A percentile compares a stretch with the other conserved stretches of the same genome.
Evolutionary conservation across 306 rosid genomes (phyloP).

Genomic region (Prinsepia uniflora): DNA sequence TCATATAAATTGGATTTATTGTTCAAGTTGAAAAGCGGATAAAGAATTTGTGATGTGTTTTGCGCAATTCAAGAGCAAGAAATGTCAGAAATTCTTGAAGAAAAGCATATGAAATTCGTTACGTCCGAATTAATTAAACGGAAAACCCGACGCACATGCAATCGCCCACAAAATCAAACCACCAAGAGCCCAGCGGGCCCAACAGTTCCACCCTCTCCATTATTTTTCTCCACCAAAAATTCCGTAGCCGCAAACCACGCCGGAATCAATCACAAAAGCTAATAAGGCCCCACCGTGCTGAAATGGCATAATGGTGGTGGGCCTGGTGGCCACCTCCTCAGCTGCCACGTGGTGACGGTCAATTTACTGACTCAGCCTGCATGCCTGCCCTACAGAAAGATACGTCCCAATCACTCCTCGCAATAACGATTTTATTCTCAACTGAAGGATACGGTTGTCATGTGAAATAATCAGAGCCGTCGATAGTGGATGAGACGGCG

Average conservation of each 20-base stretch:
- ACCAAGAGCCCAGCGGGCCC: conserved; percentile 38
- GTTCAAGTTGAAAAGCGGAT: neutral
- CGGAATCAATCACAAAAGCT: conserved; percentile 24
- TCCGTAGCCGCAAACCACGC: conserved; percentile 44
- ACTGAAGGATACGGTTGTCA: conserved; percentile 20
- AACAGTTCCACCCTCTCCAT: neutral
- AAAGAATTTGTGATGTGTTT: neutral
- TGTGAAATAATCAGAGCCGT: conserved; percentile 11
- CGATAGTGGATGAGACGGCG: conserved; percentile 5
- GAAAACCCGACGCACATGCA: conserved; percentile 45
- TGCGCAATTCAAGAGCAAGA: conserved; percentile 16
- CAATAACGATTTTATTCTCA: conserved; percentile 22
- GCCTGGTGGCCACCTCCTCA: neutral
- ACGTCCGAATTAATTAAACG: conserved; percentile 4
- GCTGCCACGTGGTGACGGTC: conserved; percentile 11
- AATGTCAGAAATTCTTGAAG: conserved; percentile 10
- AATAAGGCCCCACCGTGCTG: conserved; percentile 18
- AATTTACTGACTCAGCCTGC: conserved; percentile 18
- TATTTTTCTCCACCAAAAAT: conserved; percentile 3
- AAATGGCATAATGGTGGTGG: conserved; percentile 42
- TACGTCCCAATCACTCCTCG: conserved; percentile 16
- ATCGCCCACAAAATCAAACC: conserved; percentile 52
- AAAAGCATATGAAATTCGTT: conserved; percentile 1
- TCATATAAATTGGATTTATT: neutral
- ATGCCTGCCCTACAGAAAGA: neutral